Conservation (phyloP, 1,139 yeast species). For the Ashbya aceris region DNA sequence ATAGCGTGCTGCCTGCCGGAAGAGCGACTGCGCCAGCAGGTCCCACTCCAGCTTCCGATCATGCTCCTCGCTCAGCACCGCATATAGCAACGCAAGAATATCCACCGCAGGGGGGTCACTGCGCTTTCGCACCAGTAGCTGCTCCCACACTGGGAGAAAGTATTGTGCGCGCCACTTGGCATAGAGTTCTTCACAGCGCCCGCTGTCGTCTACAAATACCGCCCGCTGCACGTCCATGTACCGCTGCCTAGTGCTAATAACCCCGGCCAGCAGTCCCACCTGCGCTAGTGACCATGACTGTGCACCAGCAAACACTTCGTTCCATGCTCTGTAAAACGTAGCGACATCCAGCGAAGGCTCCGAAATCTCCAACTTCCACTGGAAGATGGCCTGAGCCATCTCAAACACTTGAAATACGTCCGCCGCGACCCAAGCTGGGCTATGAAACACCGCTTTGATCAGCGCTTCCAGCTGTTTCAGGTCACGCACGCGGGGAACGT, state of each 20-base stretch:
- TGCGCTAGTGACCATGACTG: slow-evolving; percentile 18
- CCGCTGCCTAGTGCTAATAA: slow-evolving; percentile 14
- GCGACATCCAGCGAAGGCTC: slow-evolving; percentile 21
- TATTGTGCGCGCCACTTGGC: slow-evolving; percentile 15
- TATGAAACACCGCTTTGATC: slow-evolving; percentile 13
- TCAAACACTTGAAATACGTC: slow-evolving; percentile 15
- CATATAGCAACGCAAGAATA: slow-evolving; percentile 11
- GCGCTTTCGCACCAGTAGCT: slow-evolving; percentile 7
- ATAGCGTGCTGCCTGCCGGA: slow-evolving; percentile 11
- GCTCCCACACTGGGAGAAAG: slow-evolving; percentile 20
- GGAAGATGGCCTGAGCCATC: slow-evolving; percentile 16
- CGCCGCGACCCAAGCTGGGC: slow-evolving; percentile 8
- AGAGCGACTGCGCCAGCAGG: slow-evolving; percentile 10
- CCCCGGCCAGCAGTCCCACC: slow-evolving; percentile 21
- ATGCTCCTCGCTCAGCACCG: slow-evolving; percentile 11
- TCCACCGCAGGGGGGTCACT: slow-evolving; percentile 3
- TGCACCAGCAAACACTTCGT: slow-evolving; percentile 11
- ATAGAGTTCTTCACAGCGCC: slow-evolving; percentile 12
- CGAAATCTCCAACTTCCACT: slow-evolving; percentile 26
- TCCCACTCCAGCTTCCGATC: slow-evolving; percentile 14
- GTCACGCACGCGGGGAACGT: slow-evolving; percentile 19
- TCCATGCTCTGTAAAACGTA: slow-evolving; percentile 21
- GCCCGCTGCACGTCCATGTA: slow-evolving; percentile 15
- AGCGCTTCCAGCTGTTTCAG: slow-evolving; percentile 9
- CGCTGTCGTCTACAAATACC: slow-evolving; percentile 20